phyloP scores from a whole-genome alignment of 495 filamentous ascomycete species.

The Glutinoglossum americanum region DNA sequence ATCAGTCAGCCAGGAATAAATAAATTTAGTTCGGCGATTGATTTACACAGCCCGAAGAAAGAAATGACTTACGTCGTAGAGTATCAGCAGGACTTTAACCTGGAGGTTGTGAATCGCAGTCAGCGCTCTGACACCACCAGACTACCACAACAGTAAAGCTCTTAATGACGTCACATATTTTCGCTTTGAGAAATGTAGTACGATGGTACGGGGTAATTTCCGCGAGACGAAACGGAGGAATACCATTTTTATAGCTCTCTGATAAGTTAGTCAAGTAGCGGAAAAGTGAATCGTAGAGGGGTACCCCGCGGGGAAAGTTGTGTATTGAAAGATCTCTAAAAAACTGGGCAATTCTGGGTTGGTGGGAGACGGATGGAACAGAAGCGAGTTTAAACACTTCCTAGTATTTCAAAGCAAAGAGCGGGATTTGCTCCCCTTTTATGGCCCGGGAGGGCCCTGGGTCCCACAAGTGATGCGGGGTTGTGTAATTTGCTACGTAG shows the following conservation, averaged over 20 bases:
- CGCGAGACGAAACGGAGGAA: neutral
- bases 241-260: neutral
- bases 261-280: no score
- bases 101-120: neutral
- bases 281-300: neutral
- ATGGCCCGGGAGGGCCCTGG: no score
- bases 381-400: no score
- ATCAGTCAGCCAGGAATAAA: neutral
- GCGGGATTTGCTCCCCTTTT: no score
- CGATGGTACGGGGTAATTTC: neutral
- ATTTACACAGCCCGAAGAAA: neutral
- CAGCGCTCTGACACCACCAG: no score
- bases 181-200: neutral
- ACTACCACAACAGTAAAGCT: neutral
- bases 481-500: no score
- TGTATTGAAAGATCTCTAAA: no score
- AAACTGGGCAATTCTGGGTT: no score
- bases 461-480: no score
- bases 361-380: no score
- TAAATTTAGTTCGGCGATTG: neutral
- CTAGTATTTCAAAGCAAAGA: no score
- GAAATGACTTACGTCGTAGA: slow-evolving; percentile 45
- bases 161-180: neutral
- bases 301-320: neutral
- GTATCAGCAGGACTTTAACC: slow-evolving; percentile 50